Conservation (phyloP, 345 rosid species). For the Eucalyptus regnans region DNA sequence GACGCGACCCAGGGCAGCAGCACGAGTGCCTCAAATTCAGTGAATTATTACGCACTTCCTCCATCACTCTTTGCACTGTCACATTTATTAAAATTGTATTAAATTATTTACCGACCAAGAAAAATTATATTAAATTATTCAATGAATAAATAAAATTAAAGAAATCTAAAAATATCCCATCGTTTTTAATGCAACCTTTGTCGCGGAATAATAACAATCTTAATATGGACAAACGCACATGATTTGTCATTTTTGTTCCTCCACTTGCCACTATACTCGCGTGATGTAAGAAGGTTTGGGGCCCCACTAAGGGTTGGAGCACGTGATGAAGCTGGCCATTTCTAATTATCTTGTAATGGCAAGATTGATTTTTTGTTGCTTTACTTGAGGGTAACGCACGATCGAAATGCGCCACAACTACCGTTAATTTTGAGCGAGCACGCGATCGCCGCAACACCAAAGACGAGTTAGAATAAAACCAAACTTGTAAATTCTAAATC, state of each 20-base stretch:
- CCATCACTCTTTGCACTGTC: neutral
- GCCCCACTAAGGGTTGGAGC: neutral
- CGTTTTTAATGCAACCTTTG: neutral
- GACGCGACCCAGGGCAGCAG: neutral
- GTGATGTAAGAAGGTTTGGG: neutral
- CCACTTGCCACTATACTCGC: neutral
- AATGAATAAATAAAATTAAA: too few relatives aligned
- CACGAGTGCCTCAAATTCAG: neutral
- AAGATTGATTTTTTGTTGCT: neutral
- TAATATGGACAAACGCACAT: neutral
- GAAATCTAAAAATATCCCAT: too few relatives aligned
- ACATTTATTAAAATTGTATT: neutral
- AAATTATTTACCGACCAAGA: too few relatives aligned
- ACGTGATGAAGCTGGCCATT: neutral
- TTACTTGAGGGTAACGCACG: neutral
- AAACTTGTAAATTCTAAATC: too few relatives aligned
- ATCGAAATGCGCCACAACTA: neutral
- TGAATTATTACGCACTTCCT: neutral
- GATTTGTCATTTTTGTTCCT: neutral
- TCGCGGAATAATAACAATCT: neutral
- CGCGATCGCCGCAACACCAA: fast-evolving
- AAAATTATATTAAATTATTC: too few relatives aligned
- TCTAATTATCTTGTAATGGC: neutral
- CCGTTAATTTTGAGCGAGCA: neutral
- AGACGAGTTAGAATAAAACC: neutral